Evolutionary conservation across 2,329 filamentous ascomycete species (phyloP), one percentile per base, ranked within the genome.

Genomic region (Stenocarpella maydis): DNA sequence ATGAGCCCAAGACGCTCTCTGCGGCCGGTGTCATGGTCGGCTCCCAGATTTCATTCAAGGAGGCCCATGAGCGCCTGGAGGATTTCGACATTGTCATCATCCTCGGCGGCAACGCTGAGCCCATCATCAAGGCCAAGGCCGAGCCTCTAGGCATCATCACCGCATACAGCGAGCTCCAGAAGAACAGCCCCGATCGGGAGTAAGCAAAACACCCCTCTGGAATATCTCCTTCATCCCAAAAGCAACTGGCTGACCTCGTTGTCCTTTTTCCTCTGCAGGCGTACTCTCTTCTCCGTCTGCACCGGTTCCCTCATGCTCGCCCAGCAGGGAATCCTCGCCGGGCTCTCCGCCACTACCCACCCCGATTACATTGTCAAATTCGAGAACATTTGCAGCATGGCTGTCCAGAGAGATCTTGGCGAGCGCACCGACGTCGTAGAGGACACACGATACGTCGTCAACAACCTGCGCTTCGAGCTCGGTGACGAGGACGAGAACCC

Each of bases 401-500:
- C 90, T 58, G 88, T 91, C 54, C 88, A 88, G 69, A 86, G 89
- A 72, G 89, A 92, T 79, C 84, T 92, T 74, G 87, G 89, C 68
- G 91, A 94, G 83, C 90, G 92, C 77, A 94, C 92, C 75, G 92
- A 96, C 77, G 91, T 96, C 72, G 87, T 95, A 76, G 92, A 96
- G 77, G 91, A 93, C 73, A 86, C 87, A 77, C 88, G 93, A 77
- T 97, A 96, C 78, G 93, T 97, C 24, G 93, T 97, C 79, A 97
- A 97, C 86, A 96, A 97, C 82, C 90, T 94, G 70, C 91, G 93
- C 74, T 97, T 95, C 79, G 93, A 96, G 75, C 84, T 96, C 74
- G 91, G 91, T 71, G 89, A 95, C 77, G 89, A 92, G 76, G 92
- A 95, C 72, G 91, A 94, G 80, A 95, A 93, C 80, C 92, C 92